A percentile compares a stretch with the other conserved stretches of the same genome.
Conservation (phyloP, 169 alveolate species). For the Plasmodium chabaudi region DNA sequence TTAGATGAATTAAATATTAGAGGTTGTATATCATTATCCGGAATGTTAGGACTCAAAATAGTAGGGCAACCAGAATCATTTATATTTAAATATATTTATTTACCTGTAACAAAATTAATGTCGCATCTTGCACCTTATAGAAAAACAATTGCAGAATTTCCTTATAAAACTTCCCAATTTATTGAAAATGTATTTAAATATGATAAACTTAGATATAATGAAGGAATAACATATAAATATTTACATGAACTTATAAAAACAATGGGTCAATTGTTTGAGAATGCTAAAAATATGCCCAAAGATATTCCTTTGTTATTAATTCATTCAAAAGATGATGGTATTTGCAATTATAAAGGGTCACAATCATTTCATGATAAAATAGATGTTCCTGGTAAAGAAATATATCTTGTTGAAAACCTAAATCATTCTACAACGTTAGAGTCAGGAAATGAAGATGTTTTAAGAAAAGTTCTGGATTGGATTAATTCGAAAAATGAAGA, state of each 20-base stretch:
- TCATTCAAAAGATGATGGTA: neutral
- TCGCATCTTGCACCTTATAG: neutral
- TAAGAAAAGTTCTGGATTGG: neutral
- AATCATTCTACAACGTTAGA: neutral
- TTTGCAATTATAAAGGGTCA: neutral
- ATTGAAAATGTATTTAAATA: neutral
- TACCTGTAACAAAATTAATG: neutral
- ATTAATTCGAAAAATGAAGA: no score
- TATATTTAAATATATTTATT: neutral
- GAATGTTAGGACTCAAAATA: neutral
- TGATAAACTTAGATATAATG: neutral
- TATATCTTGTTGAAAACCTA: neutral
- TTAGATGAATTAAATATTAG: neutral
- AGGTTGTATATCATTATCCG: conserved; percentile 19
- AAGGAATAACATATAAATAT: neutral
- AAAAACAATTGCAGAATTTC: neutral
- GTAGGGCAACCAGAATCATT: neutral
- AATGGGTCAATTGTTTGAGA: neutral
- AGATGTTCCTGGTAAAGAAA: neutral
- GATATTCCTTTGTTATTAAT: neutral
- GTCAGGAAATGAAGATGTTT: neutral
- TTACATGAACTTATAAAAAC: neutral
- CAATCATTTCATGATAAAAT: neutral
- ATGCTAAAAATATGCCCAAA: neutral
- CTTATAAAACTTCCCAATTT: neutral